These are phyloP conservation scores for Massariosphaeria phaeospora DNA, from an alignment of 495 filamentous ascomycete genomes.

Conservation along the genomic window DNA sequence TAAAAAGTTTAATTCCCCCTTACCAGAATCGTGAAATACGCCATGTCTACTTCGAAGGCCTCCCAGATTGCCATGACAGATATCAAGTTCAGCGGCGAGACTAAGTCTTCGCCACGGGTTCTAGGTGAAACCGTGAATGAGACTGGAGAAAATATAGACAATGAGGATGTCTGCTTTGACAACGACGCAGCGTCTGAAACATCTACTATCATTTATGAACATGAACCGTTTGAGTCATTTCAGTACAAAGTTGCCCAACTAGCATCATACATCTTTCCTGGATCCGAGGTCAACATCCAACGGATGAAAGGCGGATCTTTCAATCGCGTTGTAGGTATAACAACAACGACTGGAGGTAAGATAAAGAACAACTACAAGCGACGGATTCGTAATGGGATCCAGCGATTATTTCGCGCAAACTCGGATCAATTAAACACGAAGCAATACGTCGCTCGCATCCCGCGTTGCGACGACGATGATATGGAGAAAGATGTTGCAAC, in stretches of 20 bases:
- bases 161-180: background rate
- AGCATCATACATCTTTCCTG: background rate
- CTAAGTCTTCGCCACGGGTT: background rate
- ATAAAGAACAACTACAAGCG: too few species aligned
- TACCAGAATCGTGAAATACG: background rate
- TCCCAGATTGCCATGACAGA: background rate
- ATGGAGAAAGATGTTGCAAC: background rate
- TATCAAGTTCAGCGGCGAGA: background rate
- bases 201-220: background rate
- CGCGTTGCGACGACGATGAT: background rate
- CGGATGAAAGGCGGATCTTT: background rate
- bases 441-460: background rate
- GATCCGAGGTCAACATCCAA: background rate
- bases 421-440: background rate
- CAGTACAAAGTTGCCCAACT: background rate
- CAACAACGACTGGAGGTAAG: too few species aligned
- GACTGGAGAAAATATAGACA: too few species aligned
- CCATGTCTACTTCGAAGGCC: background rate
- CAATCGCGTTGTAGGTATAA: background rate
- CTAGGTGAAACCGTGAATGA: too few species aligned
- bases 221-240: background rate
- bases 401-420: background rate
- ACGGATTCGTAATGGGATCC: too few species aligned
- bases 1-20: too few species aligned
- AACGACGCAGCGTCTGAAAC: background rate